phyloP scores from a whole-genome alignment of 148 eudicot genomes.

The Hydrangea macrophylla region DNA sequence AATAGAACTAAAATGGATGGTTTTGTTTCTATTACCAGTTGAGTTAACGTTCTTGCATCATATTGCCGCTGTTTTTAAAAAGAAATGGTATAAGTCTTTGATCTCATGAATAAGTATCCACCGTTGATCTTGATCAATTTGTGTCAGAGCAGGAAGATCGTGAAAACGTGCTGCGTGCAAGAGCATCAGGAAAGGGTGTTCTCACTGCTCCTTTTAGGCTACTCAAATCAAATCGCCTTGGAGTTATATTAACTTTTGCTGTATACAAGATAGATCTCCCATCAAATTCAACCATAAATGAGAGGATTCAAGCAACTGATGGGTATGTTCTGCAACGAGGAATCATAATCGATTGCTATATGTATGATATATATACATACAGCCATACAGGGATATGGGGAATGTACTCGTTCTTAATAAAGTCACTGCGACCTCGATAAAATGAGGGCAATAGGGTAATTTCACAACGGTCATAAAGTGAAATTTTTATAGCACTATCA shows the following conservation, averaged over 20 bases:
- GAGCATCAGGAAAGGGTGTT: constrained; percentile 91
- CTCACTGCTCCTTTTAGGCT: constrained; percentile 90
- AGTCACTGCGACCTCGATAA: too few species aligned
- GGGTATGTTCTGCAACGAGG: constrained; percentile 47
- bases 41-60: too few species aligned
- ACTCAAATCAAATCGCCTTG: constrained; percentile 84
- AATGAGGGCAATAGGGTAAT: too few species aligned
- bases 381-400: too few species aligned
- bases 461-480: too few species aligned
- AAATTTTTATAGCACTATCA: too few species aligned
- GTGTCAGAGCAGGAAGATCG: constrained; percentile 75
- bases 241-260: constrained; percentile 94
- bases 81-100: too few species aligned
- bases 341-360: neutral
- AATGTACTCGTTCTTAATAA: too few species aligned
- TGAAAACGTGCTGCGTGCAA: constrained; percentile 92
- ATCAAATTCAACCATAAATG: constrained; percentile 65
- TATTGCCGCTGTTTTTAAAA: too few species aligned
- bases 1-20: too few species aligned
- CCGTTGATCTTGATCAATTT: constrained; percentile 14
- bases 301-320: constrained; percentile 67
- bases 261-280: constrained; percentile 85
- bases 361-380: neutral
- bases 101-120: neutral
- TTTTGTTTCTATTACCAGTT: too few species aligned